phyloP scores from a whole-genome alignment of 768 basidiomycete genomes.

The Boletus subcaerulescens region DNA sequence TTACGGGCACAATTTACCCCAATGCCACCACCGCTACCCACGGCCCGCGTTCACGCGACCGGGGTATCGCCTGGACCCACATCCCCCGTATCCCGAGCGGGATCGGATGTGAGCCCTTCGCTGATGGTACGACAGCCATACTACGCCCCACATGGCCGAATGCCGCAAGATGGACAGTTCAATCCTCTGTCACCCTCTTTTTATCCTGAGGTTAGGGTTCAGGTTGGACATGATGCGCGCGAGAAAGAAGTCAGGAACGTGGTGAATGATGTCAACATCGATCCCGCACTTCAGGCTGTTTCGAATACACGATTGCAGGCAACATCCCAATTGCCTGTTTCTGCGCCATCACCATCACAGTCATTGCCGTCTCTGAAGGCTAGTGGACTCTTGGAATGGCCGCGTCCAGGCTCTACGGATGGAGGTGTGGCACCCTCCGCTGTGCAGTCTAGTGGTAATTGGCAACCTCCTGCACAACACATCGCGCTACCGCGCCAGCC shows the following conservation, averaged over 20 bases:
- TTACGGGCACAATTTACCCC: constrained; percentile 20
- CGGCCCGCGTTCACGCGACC: constrained; percentile 17
- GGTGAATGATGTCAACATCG: constrained; percentile 29
- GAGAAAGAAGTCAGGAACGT: constrained; percentile 28
- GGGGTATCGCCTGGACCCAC: constrained; percentile 12
- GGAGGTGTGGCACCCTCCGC: constrained; percentile 9
- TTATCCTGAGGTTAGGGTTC: constrained; percentile 18
- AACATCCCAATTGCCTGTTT: constrained; percentile 10
- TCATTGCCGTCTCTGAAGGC: constrained; percentile 73
- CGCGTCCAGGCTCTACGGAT: constrained; percentile 43
- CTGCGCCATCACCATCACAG: constrained; percentile 38
- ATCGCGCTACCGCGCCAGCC: constrained; percentile 17
- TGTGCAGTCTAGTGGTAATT: constrained; percentile 10
- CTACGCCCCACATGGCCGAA: constrained; percentile 32
- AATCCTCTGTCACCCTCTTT: constrained; percentile 20
- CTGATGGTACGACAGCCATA: constrained; percentile 26
- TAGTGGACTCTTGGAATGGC: constrained; percentile 63
- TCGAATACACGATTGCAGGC: constrained; percentile 20
- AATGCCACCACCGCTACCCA: constrained; percentile 30
- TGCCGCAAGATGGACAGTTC: constrained; percentile 36
- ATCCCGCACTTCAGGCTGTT: constrained; percentile 29
- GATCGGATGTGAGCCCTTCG: constrained; percentile 17
- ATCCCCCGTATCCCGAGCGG: constrained; percentile 20
- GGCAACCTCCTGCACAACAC: constrained; percentile 27
- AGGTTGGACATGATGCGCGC: constrained; percentile 19